Base-by-base conservation (phyloP, 2,329 filamentous ascomycete species). In the Corniculantispora saksenae region DNA sequence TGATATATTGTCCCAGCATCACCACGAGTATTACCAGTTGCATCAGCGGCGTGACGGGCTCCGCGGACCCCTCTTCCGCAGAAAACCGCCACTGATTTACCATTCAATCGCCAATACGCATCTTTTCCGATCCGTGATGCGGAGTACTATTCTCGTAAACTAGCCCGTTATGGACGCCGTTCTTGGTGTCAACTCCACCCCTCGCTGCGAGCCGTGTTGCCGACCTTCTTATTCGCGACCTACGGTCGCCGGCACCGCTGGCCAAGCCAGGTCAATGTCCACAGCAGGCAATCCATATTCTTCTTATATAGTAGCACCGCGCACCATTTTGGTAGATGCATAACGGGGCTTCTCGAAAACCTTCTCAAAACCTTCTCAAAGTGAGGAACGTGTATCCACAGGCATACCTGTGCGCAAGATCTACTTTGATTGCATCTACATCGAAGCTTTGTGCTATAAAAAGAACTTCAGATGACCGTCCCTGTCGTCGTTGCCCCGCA, bases 401-500 rank as follows among this genome's bases (percentile, higher is more conserved):
- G 29, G 2, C n/a, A 19, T 45, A 21, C 12, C 23, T 38, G 21
- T 13, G 10, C n/a, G 2, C 25, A 38, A 60, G 21, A 25, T 15
- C 15, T 43, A n/a, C 19, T 21, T 6, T 2, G 17, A 23, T 19
- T 17, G 38, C 7, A 19, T 25, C 45, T 27, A 4, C 32, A 23
- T 21, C 9, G n/a, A 3, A 50, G 48, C 27, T 15, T 32, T 40
- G 58, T 17, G 29, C 58, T 51, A n/a, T 51, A 51, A 45, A 43
- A 43, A 45, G 21, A 61, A 43, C 13, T 54, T 9, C 23, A 54
- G 59, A 61, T 61, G 66, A 47, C 64, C 19, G 43, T 63, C 15
- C 56, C 59, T n/a, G 50, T 53, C 15, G 32, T 54, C 19, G 35
- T 25, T 10, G 47, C 65, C 9, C 69, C 70, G n/a, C 78, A 80